These are phyloP conservation scores for Eucalyptus albens DNA, from an alignment of 345 rosid species.

Conservation along the genomic window DNA sequence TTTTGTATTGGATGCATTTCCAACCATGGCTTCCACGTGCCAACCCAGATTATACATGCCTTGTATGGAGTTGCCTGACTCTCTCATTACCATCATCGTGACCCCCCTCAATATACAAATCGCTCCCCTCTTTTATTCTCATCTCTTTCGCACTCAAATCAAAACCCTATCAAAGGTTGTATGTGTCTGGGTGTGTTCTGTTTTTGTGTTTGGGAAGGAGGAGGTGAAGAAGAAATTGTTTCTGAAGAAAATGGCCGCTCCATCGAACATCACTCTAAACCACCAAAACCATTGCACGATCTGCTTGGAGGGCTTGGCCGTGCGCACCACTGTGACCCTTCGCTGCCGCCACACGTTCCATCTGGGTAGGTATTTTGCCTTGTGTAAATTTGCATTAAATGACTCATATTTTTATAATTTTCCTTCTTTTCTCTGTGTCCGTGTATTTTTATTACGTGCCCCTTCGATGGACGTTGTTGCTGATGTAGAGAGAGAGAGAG, in stretches of 20 bases:
- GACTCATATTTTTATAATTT: not conserved
- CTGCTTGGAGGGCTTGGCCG: not conserved
- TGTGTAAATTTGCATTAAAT: fast-evolving
- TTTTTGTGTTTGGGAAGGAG: not conserved
- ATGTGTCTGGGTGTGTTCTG: not conserved
- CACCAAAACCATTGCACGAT: not conserved
- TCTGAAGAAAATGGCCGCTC: not conserved
- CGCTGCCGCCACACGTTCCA: not conserved
- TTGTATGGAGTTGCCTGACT: not conserved
- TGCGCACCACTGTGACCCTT: not conserved
- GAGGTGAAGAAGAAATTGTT: not conserved
- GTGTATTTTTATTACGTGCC: not conserved
- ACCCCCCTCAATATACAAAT: not conserved
- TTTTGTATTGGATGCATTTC: not conserved
- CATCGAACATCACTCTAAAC: not conserved
- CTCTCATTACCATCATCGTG: not conserved
- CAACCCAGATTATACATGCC: not conserved
- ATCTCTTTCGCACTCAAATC: not conserved
- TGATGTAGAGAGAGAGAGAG: not conserved
- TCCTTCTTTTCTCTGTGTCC: not conserved
- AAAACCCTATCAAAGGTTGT: not conserved
- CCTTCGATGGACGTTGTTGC: not conserved
- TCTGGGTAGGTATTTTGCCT: not conserved
- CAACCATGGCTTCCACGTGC: not conserved
- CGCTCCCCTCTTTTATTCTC: not conserved